These are phyloP conservation scores for Dryas drummondii DNA, from an alignment of 306 rosid species.

Conservation along the genomic window DNA sequence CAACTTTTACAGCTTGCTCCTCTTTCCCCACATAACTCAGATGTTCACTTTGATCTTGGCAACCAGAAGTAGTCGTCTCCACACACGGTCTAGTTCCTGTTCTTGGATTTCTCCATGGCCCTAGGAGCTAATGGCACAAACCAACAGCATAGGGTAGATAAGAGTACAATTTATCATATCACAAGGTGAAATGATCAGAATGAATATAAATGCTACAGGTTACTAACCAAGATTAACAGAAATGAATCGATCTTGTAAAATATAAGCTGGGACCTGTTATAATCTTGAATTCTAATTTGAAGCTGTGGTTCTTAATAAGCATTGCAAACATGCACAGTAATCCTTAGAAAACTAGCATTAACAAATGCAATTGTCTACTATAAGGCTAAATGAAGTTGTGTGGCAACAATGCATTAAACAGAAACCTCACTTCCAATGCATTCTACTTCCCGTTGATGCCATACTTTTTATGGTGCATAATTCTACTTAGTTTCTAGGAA, in stretches of 20 bases:
- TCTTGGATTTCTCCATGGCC: conserved; percentile 83
- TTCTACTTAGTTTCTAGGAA: background rate
- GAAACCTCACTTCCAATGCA: background rate
- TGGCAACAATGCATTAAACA: background rate
- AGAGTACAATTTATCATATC: conserved; percentile 1
- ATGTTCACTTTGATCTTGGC: conserved; percentile 9
- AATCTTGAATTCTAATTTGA: background rate
- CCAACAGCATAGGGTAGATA: background rate
- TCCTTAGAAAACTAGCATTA: background rate
- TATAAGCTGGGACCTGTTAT: background rate
- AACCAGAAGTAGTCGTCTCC: conserved; percentile 36
- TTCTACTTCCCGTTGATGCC: background rate
- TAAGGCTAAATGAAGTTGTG: background rate
- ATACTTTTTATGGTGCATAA: background rate
- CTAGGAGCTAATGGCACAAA: conserved; percentile 72
- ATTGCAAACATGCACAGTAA: background rate
- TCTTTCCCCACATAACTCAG: background rate
- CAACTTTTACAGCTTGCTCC: conserved; percentile 12
- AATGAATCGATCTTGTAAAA: background rate
- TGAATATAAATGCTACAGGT: background rate
- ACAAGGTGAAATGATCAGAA: background rate
- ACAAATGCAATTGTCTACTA: background rate
- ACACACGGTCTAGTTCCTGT: conserved; percentile 47
- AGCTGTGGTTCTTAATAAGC: background rate
- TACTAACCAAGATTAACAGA: background rate